Conservation (phyloP, 768 basidiomycete genomes). For the Hysterangium stoloniferum region DNA sequence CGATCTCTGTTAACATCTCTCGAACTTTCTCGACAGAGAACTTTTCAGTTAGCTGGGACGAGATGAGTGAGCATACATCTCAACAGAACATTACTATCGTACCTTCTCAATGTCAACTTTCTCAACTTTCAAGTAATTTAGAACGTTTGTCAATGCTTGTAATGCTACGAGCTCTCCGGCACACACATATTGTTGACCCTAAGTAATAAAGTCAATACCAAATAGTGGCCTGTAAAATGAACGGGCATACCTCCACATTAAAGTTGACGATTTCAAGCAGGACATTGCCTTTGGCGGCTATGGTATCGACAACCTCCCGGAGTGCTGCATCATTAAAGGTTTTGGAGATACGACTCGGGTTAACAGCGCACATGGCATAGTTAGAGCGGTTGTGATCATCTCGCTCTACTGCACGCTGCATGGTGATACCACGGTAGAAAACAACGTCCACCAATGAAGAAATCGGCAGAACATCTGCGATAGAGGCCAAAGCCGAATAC, state of each 20-base stretch:
- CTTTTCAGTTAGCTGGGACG: constrained; percentile 68
- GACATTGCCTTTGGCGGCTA: constrained; percentile 64
- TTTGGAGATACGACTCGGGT: constrained; percentile 89
- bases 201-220: constrained; percentile 14
- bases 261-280: constrained; percentile 98
- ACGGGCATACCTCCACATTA: constrained; percentile 67
- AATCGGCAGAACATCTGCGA: constrained; percentile 93
- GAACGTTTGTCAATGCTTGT: constrained; percentile 89
- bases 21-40: constrained; percentile 90
- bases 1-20: constrained; percentile 90
- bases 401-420: constrained; percentile 98
- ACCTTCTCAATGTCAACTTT: constrained; percentile 91
- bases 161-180: constrained; percentile 93
- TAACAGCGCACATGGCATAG: constrained; percentile 99
- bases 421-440: constrained; percentile 99
- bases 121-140: constrained; percentile 94
- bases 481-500: constrained; percentile 96
- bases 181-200: constrained; percentile 99
- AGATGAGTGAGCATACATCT: constrained; percentile 10
- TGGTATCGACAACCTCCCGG: constrained; percentile 93
- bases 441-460: constrained; percentile 96
- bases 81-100: constrained; percentile 2
- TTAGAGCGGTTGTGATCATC: constrained; percentile 89
- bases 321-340: constrained; percentile 92
- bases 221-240: neutral